These are phyloP conservation scores for Botryosphaeria agaves DNA, from an alignment of 2,329 filamentous ascomycete genomes.

Conservation along the genomic window DNA sequence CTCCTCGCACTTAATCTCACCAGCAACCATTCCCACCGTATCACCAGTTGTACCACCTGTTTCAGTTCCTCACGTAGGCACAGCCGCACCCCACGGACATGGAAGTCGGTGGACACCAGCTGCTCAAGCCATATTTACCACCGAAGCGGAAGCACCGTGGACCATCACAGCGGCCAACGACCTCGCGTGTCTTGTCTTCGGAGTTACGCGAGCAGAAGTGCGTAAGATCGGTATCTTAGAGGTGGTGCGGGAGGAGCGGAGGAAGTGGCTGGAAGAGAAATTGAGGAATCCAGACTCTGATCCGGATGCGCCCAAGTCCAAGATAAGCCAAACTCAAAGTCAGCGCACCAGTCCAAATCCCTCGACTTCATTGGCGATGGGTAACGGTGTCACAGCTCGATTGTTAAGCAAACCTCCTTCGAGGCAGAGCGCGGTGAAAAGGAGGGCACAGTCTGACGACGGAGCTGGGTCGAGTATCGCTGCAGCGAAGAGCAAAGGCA, in stretches of 20 bases:
- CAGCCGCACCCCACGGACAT: constrained; percentile 53
- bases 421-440: constrained; percentile 31
- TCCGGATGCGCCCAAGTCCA: constrained; percentile 18
- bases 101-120: constrained; percentile 80
- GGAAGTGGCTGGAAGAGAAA: constrained; percentile 80
- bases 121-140: constrained; percentile 93
- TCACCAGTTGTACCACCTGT: constrained; percentile 5
- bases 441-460: constrained; percentile 48
- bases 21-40: constrained; percentile 25
- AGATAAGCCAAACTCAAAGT: constrained; percentile 7
- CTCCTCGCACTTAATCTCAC: constrained; percentile 25
- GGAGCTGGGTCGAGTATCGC: constrained; percentile 31
- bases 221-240: constrained; percentile 89
- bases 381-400: constrained; percentile 74
- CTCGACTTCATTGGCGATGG: constrained; percentile 39
- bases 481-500: constrained; percentile 34
- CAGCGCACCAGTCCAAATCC: constrained; percentile 18
- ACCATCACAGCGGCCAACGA: constrained; percentile 95
- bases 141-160: constrained; percentile 79
- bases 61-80: constrained; percentile 14
- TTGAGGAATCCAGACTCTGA: constrained; percentile 46
- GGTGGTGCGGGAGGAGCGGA: constrained; percentile 76
- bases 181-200: constrained; percentile 90
- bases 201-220: constrained; percentile 92
- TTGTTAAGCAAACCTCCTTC: constrained; percentile 68